Percentiles rank a stretch among this genome's conserved stretches.
Conservation (phyloP, 2,329 filamentous ascomycete species). For the Fonsecaea nubica region DNA sequence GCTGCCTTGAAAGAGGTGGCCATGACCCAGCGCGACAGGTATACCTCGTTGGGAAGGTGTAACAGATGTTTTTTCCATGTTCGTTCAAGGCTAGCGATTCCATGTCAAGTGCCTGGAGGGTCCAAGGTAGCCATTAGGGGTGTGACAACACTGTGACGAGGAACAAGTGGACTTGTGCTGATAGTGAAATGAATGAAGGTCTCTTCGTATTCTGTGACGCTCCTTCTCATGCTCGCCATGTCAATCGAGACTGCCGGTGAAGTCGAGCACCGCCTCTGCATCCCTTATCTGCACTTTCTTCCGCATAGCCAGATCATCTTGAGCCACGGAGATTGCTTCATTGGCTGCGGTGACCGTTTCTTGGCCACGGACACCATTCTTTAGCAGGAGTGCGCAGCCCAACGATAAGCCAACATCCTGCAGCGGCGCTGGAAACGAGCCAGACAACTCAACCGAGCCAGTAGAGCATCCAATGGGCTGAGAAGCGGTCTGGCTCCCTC, state of each 20-base stretch:
- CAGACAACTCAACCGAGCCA: constrained; percentile 20
- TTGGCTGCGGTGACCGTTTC: neutral
- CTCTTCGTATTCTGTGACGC: neutral
- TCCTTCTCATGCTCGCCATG: neutral
- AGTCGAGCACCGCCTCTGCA: neutral
- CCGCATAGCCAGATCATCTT: neutral
- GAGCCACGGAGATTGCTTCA: neutral
- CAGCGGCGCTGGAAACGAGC: constrained; percentile 6
- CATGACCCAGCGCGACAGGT: neutral
- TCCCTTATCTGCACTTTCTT: neutral
- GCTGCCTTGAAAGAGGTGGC: constrained; percentile 10
- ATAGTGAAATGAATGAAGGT: neutral
- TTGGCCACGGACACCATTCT: neutral
- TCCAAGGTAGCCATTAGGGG: neutral
- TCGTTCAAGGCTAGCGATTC: neutral
- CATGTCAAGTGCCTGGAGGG: neutral
- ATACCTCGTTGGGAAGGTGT: no score
- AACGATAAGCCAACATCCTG: constrained; percentile 10
- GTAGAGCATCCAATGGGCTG: constrained; percentile 2
- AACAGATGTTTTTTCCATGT: neutral
- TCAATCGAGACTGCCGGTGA: neutral
- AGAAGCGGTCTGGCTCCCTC: constrained; percentile 18
- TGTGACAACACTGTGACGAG: neutral
- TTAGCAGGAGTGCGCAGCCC: constrained; percentile 1
- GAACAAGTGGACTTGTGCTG: neutral